Evolutionary conservation across 169 alveolate genomes (phyloP).

Genomic region (Plasmodium relictum): DNA sequence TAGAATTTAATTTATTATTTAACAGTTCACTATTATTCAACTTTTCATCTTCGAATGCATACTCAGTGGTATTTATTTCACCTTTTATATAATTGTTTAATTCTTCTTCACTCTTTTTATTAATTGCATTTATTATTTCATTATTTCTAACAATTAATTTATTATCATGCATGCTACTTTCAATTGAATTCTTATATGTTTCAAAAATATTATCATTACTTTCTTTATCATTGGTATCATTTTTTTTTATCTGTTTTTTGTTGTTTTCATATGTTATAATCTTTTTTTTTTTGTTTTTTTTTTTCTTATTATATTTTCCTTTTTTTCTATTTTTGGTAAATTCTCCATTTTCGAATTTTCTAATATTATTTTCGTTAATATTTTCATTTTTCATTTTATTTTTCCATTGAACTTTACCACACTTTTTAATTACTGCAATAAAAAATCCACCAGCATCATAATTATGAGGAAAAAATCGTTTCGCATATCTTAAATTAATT

Average conservation of each 20-base stretch:
- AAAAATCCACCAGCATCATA: constrained; percentile 97
- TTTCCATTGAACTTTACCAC: constrained; percentile 70
- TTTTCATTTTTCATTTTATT: constrained; percentile 40
- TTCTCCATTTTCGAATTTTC: background rate
- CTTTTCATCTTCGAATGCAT: background rate
- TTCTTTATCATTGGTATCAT: background rate
- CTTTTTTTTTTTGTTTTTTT: constrained; percentile 20
- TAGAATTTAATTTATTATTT: background rate
- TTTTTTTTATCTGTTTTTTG: background rate
- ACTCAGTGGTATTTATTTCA: background rate
- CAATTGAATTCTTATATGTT: background rate
- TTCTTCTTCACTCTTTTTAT: constrained; percentile 55
- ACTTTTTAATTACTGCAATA: constrained; percentile 84
- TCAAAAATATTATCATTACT: background rate
- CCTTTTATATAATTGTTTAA: constrained; percentile 11
- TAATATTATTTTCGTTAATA: constrained; percentile 3
- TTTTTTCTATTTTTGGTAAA: constrained; percentile 45
- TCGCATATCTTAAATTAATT: constrained; percentile 83
- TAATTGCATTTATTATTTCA: constrained; percentile 26
- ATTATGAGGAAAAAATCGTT: constrained; percentile 95
- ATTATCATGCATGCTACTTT: constrained; percentile 15
- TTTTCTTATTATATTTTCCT: constrained; percentile 30
- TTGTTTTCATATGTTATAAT: background rate
- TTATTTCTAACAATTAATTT: constrained; percentile 3
- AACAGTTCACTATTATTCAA: background rate